These are phyloP conservation scores for Eucalyptus dawsonii DNA, from an alignment of 345 rosid species.

Conservation along the genomic window DNA sequence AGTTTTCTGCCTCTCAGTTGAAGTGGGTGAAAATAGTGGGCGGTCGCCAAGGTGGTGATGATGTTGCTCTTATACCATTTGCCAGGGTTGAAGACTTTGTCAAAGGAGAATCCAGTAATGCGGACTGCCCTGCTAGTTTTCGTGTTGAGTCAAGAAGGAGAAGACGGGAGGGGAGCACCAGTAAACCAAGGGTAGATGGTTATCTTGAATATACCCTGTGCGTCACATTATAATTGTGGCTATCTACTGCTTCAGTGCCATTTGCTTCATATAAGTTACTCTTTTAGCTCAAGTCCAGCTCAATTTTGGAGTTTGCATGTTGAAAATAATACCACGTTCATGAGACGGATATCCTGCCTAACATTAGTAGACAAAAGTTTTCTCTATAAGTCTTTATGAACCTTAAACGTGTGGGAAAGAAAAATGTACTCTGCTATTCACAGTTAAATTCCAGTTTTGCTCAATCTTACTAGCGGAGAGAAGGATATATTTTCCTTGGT, in stretches of 20 bases:
- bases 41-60: constrained; percentile 47
- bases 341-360: neutral
- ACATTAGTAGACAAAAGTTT: neutral
- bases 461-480: neutral
- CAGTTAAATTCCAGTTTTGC: neutral
- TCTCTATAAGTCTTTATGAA: neutral
- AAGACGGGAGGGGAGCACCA: constrained; percentile 38
- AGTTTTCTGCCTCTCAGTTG: constrained; percentile 34
- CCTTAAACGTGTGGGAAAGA: neutral
- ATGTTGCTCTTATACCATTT: constrained; percentile 39
- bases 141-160: constrained; percentile 49
- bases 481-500: neutral
- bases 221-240: neutral
- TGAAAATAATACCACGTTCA: neutral
- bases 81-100: constrained; percentile 45
- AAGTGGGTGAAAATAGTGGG: constrained; percentile 43
- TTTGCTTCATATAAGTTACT: neutral
- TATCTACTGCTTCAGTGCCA: neutral
- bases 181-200: constrained; percentile 50
- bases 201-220: constrained; percentile 51
- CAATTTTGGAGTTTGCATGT: neutral
- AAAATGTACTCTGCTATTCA: neutral
- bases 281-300: neutral
- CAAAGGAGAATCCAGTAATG: constrained; percentile 42
- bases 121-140: constrained; percentile 45